Base-by-base conservation (phyloP, 345 rosid species). In the Aquilaria malaccensis region DNA sequence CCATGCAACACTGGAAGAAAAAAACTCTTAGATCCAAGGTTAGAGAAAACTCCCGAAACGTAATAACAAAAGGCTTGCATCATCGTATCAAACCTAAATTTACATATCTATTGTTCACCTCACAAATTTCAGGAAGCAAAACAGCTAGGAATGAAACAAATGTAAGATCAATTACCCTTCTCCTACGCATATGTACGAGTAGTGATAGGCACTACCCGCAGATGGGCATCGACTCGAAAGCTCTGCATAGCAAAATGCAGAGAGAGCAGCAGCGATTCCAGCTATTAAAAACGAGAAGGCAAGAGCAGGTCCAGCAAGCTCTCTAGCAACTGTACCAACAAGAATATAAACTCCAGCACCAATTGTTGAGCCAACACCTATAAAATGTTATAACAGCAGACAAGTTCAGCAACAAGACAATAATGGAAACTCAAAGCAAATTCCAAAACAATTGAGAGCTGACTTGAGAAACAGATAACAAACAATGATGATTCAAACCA, bases 311-410 rank as follows among this genome's bases (percentile, higher is more conserved):
- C 97, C 97, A 10, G 95, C 76, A 63, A 83, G 95, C 80, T 90
- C 97, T 77, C 97, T 79, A 30, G 97, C 97, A 50, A 90, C 97
- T 11, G 97, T 87, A 62, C 97, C 97, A 3, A 87, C 92, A 32
- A 90, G 92, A 59, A 90, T 83, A 75, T 90, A 90, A 13, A 90
- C 97, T 67, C 97, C 97, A 50, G 97, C 97, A 65, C 97, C 97
- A 47, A 90, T 85, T 1, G 97, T 90, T 48, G 97, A 78, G 68
- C 97, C 97, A 10, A 90, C 97, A 37, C 97, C 97, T 22, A 22
- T 89, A 67, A 52, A 30, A 30, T 60, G 15, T 59, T 58, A n/a
- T 52, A 10, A 30, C 13, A 56, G 37, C 43, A 9, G 43, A 12
- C 55, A 41, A n/a, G 13, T 9, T 22, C 22, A 22, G 22, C 22